These are phyloP conservation scores for Kalaharituber pfeilii DNA, from an alignment of 2,329 filamentous ascomycete genomes.

Conservation along the genomic window DNA sequence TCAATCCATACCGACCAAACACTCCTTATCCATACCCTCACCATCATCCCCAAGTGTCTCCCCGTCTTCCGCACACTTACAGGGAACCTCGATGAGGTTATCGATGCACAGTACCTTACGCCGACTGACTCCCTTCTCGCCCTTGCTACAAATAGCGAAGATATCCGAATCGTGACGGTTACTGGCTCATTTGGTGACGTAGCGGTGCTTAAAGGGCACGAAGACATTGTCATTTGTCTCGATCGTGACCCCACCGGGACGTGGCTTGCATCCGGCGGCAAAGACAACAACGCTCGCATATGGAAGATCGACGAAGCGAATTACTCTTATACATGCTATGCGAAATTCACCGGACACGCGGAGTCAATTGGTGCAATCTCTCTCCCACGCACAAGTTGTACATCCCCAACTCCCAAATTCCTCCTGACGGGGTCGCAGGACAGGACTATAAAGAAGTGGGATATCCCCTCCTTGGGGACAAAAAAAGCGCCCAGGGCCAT, in stretches of 20 bases:
- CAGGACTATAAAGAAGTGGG: constrained; percentile 88
- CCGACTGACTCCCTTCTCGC: constrained; percentile 67
- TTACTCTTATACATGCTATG: constrained; percentile 60
- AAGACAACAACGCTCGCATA: constrained; percentile 83
- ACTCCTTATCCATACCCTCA: constrained; percentile 51
- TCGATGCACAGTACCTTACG: constrained; percentile 76
- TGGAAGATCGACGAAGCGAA: constrained; percentile 70
- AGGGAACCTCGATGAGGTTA: constrained; percentile 93
- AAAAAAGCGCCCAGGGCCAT: constrained; percentile 46
- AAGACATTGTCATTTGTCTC: constrained; percentile 87
- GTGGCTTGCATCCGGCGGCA: constrained; percentile 90
- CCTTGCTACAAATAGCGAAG: constrained; percentile 86
- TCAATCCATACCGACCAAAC: constrained; percentile 83
- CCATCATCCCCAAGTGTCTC: constrained; percentile 31
- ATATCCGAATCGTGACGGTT: constrained; percentile 71
- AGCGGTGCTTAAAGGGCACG: constrained; percentile 69
- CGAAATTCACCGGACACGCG: constrained; percentile 75
- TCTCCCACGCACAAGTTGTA: constrained; percentile 54
- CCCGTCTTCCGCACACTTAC: constrained; percentile 61
- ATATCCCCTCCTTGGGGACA: constrained; percentile 43
- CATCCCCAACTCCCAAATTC: constrained; percentile 63
- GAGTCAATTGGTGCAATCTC: constrained; percentile 85
- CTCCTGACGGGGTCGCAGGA: constrained; percentile 88
- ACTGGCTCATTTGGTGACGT: constrained; percentile 57
- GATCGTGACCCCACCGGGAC: constrained; percentile 93